Evolutionary conservation across 441 rosid genomes (phyloP).

Genomic region (Gossypium trilobum): DNA sequence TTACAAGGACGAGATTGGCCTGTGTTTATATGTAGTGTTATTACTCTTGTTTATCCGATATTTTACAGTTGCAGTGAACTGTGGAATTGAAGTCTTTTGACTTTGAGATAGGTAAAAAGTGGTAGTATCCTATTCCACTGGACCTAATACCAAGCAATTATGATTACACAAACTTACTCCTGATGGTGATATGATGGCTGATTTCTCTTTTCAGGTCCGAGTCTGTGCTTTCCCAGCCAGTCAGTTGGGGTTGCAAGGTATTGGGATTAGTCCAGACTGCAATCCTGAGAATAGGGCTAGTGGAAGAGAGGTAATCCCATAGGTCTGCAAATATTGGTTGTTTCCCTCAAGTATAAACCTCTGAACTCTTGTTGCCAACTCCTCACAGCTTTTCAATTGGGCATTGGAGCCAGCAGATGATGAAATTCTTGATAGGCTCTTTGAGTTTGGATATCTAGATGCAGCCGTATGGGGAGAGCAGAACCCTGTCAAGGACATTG

Average conservation of each 20-base stretch:
- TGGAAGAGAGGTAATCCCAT: constrained; percentile 52
- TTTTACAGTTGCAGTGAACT: not conserved
- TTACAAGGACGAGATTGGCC: not conserved
- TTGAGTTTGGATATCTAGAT: constrained; percentile 66
- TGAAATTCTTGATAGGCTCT: constrained; percentile 55
- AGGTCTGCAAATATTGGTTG: not conserved
- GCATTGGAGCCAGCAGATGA: constrained; percentile 89
- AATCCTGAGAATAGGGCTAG: constrained; percentile 63
- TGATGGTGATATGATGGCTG: not conserved
- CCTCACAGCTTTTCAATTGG: constrained; percentile 65
- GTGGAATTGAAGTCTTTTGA: not conserved
- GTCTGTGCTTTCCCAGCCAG: constrained; percentile 78
- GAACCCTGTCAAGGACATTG: constrained; percentile 52
- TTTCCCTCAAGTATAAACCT: not conserved
- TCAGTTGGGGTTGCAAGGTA: constrained; percentile 53
- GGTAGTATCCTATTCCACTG: not conserved
- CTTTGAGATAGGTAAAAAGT: not conserved
- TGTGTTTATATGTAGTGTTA: not conserved
- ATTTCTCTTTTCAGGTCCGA: constrained; percentile 43
- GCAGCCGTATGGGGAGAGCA: constrained; percentile 66
- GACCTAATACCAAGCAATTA: not conserved
- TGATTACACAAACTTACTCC: not conserved
- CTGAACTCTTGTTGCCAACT: constrained; percentile 5
- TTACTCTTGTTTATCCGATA: not conserved
- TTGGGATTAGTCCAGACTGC: constrained; percentile 83